Percentiles rank a stretch among this genome's conserved stretches.
Conservation (phyloP, 257 asterid genomes). For the Plantago major region DNA sequence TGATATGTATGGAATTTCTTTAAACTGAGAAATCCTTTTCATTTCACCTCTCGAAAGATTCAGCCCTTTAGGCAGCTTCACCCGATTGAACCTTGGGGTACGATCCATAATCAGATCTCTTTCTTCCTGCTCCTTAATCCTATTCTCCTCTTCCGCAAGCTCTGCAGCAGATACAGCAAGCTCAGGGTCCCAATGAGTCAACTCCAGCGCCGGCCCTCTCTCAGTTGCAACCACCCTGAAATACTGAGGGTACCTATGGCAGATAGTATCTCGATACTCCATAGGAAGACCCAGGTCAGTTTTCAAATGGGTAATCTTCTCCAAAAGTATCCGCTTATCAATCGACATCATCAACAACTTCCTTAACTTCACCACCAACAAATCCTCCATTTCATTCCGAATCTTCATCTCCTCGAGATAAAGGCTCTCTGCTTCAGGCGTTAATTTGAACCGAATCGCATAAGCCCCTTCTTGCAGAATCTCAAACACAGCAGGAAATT, state of each 20-base stretch:
- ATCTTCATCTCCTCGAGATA: slow-evolving; percentile 83
- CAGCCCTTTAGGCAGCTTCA: slow-evolving; percentile 85
- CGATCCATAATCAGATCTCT: slow-evolving; percentile 78
- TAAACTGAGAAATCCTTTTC: slow-evolving; percentile 72
- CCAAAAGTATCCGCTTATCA: slow-evolving; percentile 82
- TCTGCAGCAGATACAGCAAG: slow-evolving; percentile 94
- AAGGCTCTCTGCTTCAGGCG: slow-evolving; percentile 92
- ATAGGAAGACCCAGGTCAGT: slow-evolving; percentile 82
- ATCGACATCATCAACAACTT: slow-evolving; percentile 91
- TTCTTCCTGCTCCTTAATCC: slow-evolving; percentile 60
- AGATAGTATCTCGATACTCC: slow-evolving; percentile 80
- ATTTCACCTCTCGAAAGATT: slow-evolving; percentile 82
- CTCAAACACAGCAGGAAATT: slow-evolving; percentile 92
- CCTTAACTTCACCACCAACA: slow-evolving; percentile 76
- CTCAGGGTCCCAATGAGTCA: slow-evolving; percentile 90
- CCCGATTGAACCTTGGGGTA: slow-evolving; percentile 61
- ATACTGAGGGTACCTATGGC: slow-evolving; percentile 87
- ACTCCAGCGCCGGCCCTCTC: slow-evolving; percentile 80
- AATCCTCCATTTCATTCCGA: slow-evolving; percentile 88
- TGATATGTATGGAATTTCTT: slow-evolving; percentile 79
- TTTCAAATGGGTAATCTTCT: slow-evolving; percentile 88
- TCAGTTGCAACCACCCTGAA: slow-evolving; percentile 73
- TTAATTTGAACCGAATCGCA: slow-evolving; percentile 64
- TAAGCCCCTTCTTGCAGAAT: slow-evolving; percentile 93
- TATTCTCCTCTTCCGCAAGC: slow-evolving; percentile 82